Evolutionary conservation across 257 asterid genomes (phyloP), one percentile per base, ranked within the genome.

Genomic region (Rauvolfia tetraphylla): DNA sequence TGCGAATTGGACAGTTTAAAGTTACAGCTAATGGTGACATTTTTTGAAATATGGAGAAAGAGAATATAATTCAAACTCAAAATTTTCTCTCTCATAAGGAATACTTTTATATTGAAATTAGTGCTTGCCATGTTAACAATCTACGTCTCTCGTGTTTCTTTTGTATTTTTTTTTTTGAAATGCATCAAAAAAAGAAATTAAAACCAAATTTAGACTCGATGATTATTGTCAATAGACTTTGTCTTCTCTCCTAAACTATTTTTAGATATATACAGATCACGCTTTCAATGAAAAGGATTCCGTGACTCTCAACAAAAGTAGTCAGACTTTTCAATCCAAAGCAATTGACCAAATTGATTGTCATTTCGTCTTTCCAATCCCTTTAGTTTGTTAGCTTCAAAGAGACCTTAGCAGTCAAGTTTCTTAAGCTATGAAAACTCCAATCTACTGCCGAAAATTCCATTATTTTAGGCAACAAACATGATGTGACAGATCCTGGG

Each of bases 341-440:
- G 75, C 75, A 68, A 68, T 76, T 76, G 80, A 68, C 80, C 68
- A 56, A 29, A 61, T 42, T 46, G 29, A 44, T 15, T 29, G 25
- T 14, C 9, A 2, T 38, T n/a, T 20, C 42, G 46, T 71, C 14
- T 27, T 27, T 46, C 33, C 25, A 0, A 14, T 71, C 1, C 12
- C 22, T 33, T 22, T 61, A 9, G 12, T 68, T 68, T 6, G 44
- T 38, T 73, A 6, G 34, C 57, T 36, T 11, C 3, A 38, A 29
- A 18, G 25, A 39, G 63, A 48, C 29, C 36, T 27, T 68, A 33
- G 14, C 20, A 49, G 38, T 63, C n/a, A 29, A 75, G 57, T n/a
- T 3, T 54, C 1, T 27, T 42, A 17, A 61, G 7, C 51, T 75
- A 42, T 46, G 38, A 65, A 63, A 65, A 51, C 67, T 76, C 54